Conservation (phyloP, 345 rosid species). For the Boechera retrofracta region DNA sequence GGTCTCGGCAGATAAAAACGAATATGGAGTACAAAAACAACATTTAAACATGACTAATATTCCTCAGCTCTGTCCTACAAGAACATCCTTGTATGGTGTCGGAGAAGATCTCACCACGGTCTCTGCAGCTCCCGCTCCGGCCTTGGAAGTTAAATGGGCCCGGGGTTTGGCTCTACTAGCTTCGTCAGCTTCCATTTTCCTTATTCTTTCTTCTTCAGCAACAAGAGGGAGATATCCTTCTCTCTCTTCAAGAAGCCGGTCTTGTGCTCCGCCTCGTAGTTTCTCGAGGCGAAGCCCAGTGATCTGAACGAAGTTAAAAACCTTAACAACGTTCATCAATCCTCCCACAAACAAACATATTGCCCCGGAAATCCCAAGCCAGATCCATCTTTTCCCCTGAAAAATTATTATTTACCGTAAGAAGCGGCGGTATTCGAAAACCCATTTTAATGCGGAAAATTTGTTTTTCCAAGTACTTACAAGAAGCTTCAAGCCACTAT, state of each 20-base stretch:
- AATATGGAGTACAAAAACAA: conserved; percentile 25
- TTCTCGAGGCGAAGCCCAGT: conserved; percentile 68
- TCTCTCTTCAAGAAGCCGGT: conserved; percentile 51
- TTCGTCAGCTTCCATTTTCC: conserved; percentile 43
- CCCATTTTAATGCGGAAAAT: background rate
- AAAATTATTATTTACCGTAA: background rate
- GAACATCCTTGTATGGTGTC: conserved; percentile 64
- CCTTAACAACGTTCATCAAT: conserved; percentile 64
- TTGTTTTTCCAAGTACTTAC: conserved; percentile 46
- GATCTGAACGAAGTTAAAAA: conserved; percentile 72
- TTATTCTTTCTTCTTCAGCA: conserved; percentile 52
- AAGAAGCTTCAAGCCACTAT: conserved; percentile 58
- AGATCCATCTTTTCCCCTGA: conserved; percentile 63
- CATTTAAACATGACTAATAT: conserved; percentile 3
- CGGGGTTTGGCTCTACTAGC: conserved; percentile 36
- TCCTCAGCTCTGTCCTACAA: conserved; percentile 49
- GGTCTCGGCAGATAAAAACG: background rate
- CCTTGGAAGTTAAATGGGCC: conserved; percentile 6
- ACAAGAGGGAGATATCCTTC: conserved; percentile 72
- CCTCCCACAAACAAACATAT: conserved; percentile 61
- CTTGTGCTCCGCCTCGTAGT: conserved; percentile 77
- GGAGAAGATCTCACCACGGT: conserved; percentile 31
- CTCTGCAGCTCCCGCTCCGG: conserved; percentile 2
- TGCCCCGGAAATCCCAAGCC: conserved; percentile 64
- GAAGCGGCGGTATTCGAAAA: background rate